A percentile compares a stretch with the other conserved stretches of the same genome.
These are phyloP conservation scores for Diaporthe citriasiana DNA, from an alignment of 2,329 filamentous ascomycete genomes.

Conservation along the genomic window DNA sequence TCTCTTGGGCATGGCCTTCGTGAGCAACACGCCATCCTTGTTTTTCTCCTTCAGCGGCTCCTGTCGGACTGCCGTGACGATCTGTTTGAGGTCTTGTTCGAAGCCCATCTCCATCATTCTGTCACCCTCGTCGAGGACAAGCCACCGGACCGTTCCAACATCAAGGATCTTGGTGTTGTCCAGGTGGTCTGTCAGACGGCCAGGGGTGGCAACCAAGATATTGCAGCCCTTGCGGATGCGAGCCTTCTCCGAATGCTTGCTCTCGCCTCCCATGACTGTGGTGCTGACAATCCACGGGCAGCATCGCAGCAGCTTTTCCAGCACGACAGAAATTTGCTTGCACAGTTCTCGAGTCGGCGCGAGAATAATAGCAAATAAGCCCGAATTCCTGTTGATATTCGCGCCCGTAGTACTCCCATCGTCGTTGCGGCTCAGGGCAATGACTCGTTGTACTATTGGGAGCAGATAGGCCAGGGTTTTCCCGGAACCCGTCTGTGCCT, in stretches of 20 bases:
- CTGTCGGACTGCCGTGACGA: conserved; percentile 83
- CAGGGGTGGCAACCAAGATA: conserved; percentile 94
- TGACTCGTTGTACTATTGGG: conserved; percentile 89
- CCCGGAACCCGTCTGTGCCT: conserved; percentile 96
- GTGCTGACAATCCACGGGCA: conserved; percentile 95
- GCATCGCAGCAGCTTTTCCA: conserved; percentile 88
- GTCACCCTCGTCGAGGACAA: conserved; percentile 96
- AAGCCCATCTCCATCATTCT: conserved; percentile 99
- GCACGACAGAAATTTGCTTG: conserved; percentile 90
- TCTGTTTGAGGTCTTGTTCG: conserved; percentile 91
- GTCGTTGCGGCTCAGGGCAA: conserved; percentile 76
- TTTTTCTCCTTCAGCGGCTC: conserved; percentile 71
- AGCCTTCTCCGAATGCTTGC: conserved; percentile 88
- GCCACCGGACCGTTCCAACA: conserved; percentile 90
- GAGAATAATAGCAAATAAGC: conserved; percentile 93
- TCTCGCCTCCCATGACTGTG: conserved; percentile 80
- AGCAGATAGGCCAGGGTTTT: conserved; percentile 97
- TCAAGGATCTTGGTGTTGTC: conserved; percentile 92
- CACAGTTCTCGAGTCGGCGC: conserved; percentile 94
- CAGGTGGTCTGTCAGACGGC: conserved; percentile 90
- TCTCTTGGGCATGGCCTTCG: conserved; percentile 77
- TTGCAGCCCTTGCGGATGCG: conserved; percentile 93
- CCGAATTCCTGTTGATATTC: conserved; percentile 84
- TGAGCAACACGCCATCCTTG: conserved; percentile 69
- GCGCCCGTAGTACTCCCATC: conserved; percentile 59